Evolutionary conservation across 148 eudicot genomes (phyloP), one percentile per base, ranked within the genome.

Genomic region (Talinum fruticosum): DNA sequence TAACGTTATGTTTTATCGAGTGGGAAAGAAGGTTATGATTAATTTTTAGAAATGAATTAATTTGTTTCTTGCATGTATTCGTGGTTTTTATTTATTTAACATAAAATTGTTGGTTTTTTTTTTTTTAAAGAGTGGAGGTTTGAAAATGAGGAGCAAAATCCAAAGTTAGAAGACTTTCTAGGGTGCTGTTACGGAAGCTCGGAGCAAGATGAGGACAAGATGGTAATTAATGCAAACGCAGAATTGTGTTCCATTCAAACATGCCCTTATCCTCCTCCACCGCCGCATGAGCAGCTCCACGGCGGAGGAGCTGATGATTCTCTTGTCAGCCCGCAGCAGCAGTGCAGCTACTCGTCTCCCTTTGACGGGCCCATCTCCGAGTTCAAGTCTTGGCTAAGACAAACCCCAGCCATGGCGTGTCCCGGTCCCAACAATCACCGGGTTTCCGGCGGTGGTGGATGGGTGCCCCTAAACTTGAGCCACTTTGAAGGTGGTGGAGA

Each of bases 311-410:
- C 36, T 32, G 38, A 45, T 33, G 33, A 10, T 13, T 45, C n/a
- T 16, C 14, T 72, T 49, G 34, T 72, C 37, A 30, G 32, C 32
- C 23, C 76, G 21, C 29, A 3, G 12, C 34, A 62, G 16, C 34
- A 49, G 33, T 73, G 73, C 62, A 53, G 73, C 41, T 80, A 68
- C 45, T 54, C 73, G 24, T 19, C 57, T 32, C 84, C 80, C 15
- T 81, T 81, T 32, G 80, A 76, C 18, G 77, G 77, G 28, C 80
- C 35, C 2, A 72, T 81, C 28, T 80, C 90, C 33, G 84, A 82
- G 74, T 78, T 88, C 81, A 88, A 87, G 72, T 71, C 89, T 21
- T 91, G 92, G 96, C 76, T 87, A 51, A 82, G 86, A 51, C 83
- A 78, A 72, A 66, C 82, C 10, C 85, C 85, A 0, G 38, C 59